Evolutionary conservation across 2,329 filamentous ascomycete species (phyloP), one percentile per base, ranked within the genome.

Genomic region (Aspergillus latus): DNA sequence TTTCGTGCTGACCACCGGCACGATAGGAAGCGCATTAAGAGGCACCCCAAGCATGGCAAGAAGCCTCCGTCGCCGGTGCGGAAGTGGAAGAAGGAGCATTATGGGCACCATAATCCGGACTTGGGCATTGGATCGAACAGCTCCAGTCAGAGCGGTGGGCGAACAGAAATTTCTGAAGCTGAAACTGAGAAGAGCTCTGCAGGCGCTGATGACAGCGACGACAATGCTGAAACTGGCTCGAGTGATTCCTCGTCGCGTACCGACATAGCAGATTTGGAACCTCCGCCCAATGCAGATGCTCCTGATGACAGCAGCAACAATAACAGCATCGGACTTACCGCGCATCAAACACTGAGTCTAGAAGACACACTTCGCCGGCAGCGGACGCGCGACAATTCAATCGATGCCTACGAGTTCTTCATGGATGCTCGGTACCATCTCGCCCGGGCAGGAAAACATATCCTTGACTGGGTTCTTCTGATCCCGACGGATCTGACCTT

Each of bases 401-500:
- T 44, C 3, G 30, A 56, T 5, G 49, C 54, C n/a, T 40, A 49
- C 21, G 59, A 55, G 10, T 39, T 54, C 30, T 54, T 65, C 13
- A 56, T 86, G 1, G 86, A 89, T 15, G 81, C 82, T 28, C 86
- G 85, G 1, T 75, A 88, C 10, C 84, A 83, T 46, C 85, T 88
- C 6, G 82, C 84, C 1, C 87, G 84, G 62, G 85, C 87, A 1
- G 82, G 92, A 36, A 82, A 84, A 21, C 84, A 86, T n/a, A 87
- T 94, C 47, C 84, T 92, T 4, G 82, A 82, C 9, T 86, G 88
- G n/a, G 84, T 89, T 4, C 79, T 93, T 57, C 90, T 89, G 64
- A 87, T 88, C 1, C 92, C 92, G 0, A 88, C 94, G 81, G 90
- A 96, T 69, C 88, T 96, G 61, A 90, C 89, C 40, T 75, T 96